These are phyloP conservation scores for Ascochyta viciae-villosae DNA, from an alignment of 2,329 filamentous ascomycete genomes.

Conservation along the genomic window DNA sequence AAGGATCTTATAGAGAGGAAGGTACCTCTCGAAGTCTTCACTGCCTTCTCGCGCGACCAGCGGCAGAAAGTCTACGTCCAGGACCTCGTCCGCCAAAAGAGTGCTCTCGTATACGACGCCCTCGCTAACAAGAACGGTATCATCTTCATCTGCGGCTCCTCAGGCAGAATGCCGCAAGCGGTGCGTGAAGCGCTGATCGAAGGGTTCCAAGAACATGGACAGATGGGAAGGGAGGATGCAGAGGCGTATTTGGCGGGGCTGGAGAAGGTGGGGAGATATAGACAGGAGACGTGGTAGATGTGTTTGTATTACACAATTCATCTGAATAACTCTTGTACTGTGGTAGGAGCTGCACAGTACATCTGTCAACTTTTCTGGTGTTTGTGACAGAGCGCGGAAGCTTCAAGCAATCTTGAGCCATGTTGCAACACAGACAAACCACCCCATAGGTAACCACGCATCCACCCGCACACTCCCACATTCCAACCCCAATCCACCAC, in stretches of 20 bases:
- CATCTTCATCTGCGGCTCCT: constrained; percentile 66
- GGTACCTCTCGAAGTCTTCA: constrained; percentile 60
- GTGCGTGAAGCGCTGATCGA: constrained; percentile 72
- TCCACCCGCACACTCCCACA: no score
- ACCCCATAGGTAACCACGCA: no score
- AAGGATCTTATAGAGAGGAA: constrained; percentile 50
- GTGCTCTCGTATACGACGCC: constrained; percentile 58
- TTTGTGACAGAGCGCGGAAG: no score
- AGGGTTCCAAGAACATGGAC: constrained; percentile 57
- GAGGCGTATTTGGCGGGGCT: constrained; percentile 63
- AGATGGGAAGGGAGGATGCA: constrained; percentile 56
- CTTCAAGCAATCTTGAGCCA: no score
- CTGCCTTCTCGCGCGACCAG: constrained; percentile 74
- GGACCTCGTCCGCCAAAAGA: constrained; percentile 63
- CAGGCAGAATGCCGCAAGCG: constrained; percentile 74
- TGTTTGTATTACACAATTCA: no score
- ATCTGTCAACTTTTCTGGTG: no score
- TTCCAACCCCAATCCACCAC: background rate
- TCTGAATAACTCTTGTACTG: background rate
- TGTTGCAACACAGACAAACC: no score
- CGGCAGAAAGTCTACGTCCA: constrained; percentile 72
- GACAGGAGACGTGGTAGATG: constrained; percentile 72
- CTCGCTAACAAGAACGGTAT: constrained; percentile 61
- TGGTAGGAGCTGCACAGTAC: no score
- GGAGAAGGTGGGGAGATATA: constrained; percentile 69